phyloP scores from a whole-genome alignment of 192 early-diverging fungal genomes.

The Coemansia sp. region DNA sequence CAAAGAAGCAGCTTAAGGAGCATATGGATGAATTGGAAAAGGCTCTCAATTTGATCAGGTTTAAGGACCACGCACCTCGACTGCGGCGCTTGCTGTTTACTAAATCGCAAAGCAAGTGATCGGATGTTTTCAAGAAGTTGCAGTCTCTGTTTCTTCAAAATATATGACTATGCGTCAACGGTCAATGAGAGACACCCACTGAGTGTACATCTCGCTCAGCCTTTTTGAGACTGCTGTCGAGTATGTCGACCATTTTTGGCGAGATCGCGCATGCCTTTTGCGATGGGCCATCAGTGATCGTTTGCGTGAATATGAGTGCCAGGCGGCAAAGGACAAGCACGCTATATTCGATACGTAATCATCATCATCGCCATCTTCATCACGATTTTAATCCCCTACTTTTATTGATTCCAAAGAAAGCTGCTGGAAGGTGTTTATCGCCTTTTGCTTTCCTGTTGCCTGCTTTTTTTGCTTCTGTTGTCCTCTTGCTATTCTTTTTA shows the following conservation, averaged over 20 bases:
- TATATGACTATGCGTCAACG: background rate
- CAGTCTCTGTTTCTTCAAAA: background rate
- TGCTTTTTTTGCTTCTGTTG: too few relatives aligned
- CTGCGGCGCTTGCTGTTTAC: background rate
- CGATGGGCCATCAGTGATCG: conserved; percentile 49
- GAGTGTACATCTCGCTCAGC: conserved; percentile 26
- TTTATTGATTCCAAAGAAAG: too few relatives aligned
- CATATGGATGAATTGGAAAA: background rate
- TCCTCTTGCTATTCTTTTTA: too few relatives aligned
- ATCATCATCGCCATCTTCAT: conserved; percentile 17
- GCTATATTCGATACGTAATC: conserved; percentile 10
- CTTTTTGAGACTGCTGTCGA: conserved; percentile 51
- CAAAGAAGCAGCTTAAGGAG: too few relatives aligned
- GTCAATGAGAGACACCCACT: background rate
- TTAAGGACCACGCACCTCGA: background rate
- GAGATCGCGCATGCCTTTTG: conserved; percentile 39
- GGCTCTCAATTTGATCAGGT: background rate
- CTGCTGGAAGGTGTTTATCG: too few relatives aligned
- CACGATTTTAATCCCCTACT: too few relatives aligned
- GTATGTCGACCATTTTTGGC: conserved; percentile 36
- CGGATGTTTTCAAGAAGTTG: background rate
- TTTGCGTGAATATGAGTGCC: background rate
- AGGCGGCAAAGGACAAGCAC: too few relatives aligned
- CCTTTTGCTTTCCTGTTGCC: too few relatives aligned
- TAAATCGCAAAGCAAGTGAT: background rate